Evolutionary conservation across 805 yeast genomes (phyloP), one percentile per base, ranked within the genome.

Genomic region (Lipomyces yamadae): DNA sequence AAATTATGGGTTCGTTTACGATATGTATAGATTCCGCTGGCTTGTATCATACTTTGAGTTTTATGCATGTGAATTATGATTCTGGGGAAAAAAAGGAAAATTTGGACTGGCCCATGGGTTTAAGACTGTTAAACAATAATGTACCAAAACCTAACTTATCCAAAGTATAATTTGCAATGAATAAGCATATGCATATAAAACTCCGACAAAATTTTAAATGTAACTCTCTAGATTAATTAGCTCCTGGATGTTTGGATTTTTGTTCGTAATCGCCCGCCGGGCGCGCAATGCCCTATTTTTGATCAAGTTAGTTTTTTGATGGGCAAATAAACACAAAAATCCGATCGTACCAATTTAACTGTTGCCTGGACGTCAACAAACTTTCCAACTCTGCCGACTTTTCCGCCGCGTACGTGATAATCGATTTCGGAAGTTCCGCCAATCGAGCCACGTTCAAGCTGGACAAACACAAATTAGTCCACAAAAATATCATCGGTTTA

Each of bases 401-500:
- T 37, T 62, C 62, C 10, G 53, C 69, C 6, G 75, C 75, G 30
- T 48, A 39, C 2, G 45, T 57, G 15, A 73, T 32, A 6, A 73
- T 59, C 1, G 63, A 50, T 24, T 32, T 52, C 32, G 75, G 74
- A 7, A 92, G 77, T 0, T 85, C 85, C 0, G 97, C 95, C 65
- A 92, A 73, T 66, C 85, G 83, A 0, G 97, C 97, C 50, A 91
- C 96, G 74, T 92, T 91, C 45, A 93, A 79, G 0, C 70, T 67
- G 53, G 8, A 35, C 11, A 24, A n/a, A n/a, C n/a, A 30, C 24
- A 10, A 10, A 10, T 60, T 18, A 54, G 34, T 32, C 15, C 6
- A 5, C 6, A 5, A 30, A 29, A 37, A 30, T 15, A 35, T n/a
- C 35, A 24, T 24, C 24, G 24, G 24, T 24, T 24, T 24, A 24